Evolutionary conservation across 306 rosid genomes (phyloP), one percentile per base, ranked within the genome.

Genomic region (Pyrus betulifolia): DNA sequence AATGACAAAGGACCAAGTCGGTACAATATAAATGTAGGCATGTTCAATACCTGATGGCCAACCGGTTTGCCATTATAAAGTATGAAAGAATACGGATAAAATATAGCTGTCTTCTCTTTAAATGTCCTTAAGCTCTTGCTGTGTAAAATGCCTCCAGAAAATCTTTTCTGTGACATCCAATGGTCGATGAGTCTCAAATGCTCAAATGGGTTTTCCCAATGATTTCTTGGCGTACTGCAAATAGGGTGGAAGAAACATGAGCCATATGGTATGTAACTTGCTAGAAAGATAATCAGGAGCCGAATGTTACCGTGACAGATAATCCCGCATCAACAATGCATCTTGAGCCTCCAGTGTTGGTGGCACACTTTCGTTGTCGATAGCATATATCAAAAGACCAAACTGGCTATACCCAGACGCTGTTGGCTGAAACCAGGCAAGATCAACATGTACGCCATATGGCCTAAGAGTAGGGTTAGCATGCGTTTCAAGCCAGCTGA

Each of bases 381-480:
- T 49, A 70, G 93, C 88, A 81, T 76, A 75, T 28, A 89, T 84
- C 70, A 92, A 77, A 25, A 95, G 82, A 68, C 99, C 99, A 76
- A 88, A 92, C 72, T 92, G 93, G 79, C 88, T 83, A 85, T 95
- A 95, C 78, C 92, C 97, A 51, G 97, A 87, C 22, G 97, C 93
- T 59, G 99, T 92, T 55, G 91, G 96, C 87, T 92, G 99, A 89
- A 91, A 88, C 92, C 92, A 90, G 25, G 93, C 92, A 77, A 95
- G 97, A 83, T 90, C 91, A 71, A 89, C 92, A 30, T 83, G 84
- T 33, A 90, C 70, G 68, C 92, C 91, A 85, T 78, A 85, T 31
- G 76, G 25, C 63, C 83, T 84, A 70, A 95, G 86, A 22, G 83
- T 74, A 55, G 93, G 88, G 77, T 92, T 88, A 23, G 88, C 97